Base-by-base conservation (phyloP, 2,329 filamentous ascomycete genomes). In the Fonsecaea erecta region DNA sequence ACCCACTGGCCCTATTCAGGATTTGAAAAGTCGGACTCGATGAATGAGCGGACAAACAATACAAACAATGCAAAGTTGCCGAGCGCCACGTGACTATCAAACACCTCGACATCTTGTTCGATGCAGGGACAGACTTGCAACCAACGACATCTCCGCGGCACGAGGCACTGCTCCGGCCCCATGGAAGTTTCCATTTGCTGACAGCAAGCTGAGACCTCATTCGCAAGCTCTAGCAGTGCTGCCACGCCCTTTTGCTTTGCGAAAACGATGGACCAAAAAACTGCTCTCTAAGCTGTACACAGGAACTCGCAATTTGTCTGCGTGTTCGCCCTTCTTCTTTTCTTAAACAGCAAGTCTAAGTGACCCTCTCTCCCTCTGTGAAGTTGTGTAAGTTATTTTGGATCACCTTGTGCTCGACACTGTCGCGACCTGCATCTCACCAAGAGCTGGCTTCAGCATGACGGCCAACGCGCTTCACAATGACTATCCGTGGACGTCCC, bases 401-500 rank as follows among this genome's bases (percentile, higher is more conserved):
- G 24, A n/a, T 14, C 5, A 48, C 7, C n/a, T 48, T 5, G 6
- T 48, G 43, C 24, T 18, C 43, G 24, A 24, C 14, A 24, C 11
- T 12, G 8, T 48, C 11, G 21, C 18, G 21, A 48, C 7, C 6
- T 16, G 18, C 43, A 5, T 24, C 43, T 1, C 18, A 11, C 4
- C 18, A 48, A 18, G 2, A 24, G 18, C 43, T 48, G 18, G 18
- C 18, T 48, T 4, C 21, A 67, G 53, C 24, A 63, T 64, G 61
- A 16, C 67, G n/a, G 28, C 51, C 28, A 61, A 63, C 34, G 35
- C 30, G 35, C 46, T 68, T 48, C 57, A 67, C 48, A 21, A 62
- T 18, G 63, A 78, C 67, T 88, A 88, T 71, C 85, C 86, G 70
- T 90, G 88, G 87, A 82, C 81, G 3, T 74, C 79, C 37, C 60